phyloP scores from a whole-genome alignment of 2,329 filamentous ascomycete genomes.

The Sporothrix sp. region DNA sequence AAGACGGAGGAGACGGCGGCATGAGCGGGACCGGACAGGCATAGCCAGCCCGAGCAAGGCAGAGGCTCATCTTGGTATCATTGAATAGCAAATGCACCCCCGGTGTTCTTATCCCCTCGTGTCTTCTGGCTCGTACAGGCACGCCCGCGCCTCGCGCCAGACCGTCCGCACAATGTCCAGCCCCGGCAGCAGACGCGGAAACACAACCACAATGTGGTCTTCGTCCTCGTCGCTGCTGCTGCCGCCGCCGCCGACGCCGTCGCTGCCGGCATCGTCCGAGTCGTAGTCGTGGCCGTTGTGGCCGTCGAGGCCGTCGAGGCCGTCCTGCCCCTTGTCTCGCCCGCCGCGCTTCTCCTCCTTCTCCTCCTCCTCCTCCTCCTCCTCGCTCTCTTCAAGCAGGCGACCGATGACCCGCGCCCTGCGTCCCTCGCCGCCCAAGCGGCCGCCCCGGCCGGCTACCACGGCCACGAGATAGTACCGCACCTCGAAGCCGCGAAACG shows the following conservation, averaged over 20 bases:
- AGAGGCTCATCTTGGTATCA: slow-evolving; percentile 7
- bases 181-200: slow-evolving; percentile 68
- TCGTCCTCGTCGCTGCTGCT: slow-evolving; percentile 52
- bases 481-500: slow-evolving; percentile 85
- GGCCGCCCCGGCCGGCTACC: slow-evolving; percentile 34
- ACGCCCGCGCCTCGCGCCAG: slow-evolving; percentile 76
- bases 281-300: neutral
- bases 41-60: slow-evolving; percentile 12
- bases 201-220: slow-evolving; percentile 85
- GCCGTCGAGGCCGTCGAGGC: neutral
- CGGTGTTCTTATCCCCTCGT: neutral
- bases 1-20: no score
- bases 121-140: slow-evolving; percentile 55
- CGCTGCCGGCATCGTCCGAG: neutral
- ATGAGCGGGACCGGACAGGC: no score
- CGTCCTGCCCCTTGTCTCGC: neutral
- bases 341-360: neutral
- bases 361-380: neutral
- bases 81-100: neutral
- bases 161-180: slow-evolving; percentile 72
- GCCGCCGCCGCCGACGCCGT: neutral
- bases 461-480: slow-evolving; percentile 82
- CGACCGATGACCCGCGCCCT: neutral
- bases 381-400: neutral
- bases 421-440: neutral